Evolutionary conservation across 2,329 filamentous ascomycete genomes (phyloP).

Genomic region (Nigrospora sphaerica): DNA sequence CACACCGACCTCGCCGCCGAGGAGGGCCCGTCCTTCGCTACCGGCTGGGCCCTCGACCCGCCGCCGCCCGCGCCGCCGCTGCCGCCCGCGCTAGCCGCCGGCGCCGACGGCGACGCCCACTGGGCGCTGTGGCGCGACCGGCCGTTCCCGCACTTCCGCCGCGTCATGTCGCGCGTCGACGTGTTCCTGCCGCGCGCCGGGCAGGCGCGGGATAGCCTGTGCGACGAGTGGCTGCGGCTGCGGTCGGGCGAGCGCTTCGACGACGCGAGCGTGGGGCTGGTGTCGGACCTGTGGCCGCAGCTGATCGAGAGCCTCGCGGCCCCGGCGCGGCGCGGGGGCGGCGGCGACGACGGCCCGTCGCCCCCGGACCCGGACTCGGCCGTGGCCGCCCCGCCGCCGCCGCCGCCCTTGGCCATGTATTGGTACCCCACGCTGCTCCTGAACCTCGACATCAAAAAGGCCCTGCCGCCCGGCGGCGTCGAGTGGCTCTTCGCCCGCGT

Average conservation of each 20-base stretch:
- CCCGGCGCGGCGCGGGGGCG: constrained; percentile 4
- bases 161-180: constrained; percentile 12
- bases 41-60: constrained; percentile 41
- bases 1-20: constrained; percentile 56
- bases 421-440: constrained; percentile 64
- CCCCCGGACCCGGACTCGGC: no score
- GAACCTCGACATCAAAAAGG: constrained; percentile 66
- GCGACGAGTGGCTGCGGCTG: constrained; percentile 22
- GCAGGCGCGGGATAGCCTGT: constrained; percentile 11
- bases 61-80: constrained; percentile 16
- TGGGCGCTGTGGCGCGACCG: constrained; percentile 13
- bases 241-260: constrained; percentile 18
- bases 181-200: constrained; percentile 16
- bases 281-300: constrained; percentile 21
- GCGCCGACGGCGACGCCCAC: constrained; percentile 16
- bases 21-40: constrained; percentile 41
- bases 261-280: constrained; percentile 16
- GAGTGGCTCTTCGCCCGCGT: constrained; percentile 61
- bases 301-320: constrained; percentile 11
- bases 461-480: constrained; percentile 54
- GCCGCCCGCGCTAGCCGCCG: constrained; percentile 7
- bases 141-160: constrained; percentile 16
- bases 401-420: constrained; percentile 18
- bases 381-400: neutral
- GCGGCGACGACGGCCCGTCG: no score